Base-by-base conservation (phyloP, 2,329 filamentous ascomycete genomes). In the Pezicula carpinea region DNA sequence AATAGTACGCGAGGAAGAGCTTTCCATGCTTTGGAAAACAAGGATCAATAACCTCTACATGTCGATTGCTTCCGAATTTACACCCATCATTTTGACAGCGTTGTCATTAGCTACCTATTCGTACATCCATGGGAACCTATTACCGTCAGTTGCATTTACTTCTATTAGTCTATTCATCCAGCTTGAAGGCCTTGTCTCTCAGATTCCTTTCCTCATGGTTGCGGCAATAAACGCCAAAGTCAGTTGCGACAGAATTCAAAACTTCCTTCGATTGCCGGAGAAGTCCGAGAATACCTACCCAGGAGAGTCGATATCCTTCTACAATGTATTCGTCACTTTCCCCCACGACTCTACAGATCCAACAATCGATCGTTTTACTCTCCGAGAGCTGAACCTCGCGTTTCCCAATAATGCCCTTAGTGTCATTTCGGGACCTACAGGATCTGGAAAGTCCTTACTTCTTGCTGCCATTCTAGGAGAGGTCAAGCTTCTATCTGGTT, bases 141-240 rank as follows among this genome's bases (percentile, higher is more conserved):
- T 76, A 1, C 82, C 87, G 0, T 89, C 86, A 0, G 75, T 89
- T 14, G 87, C 87, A 2, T 92, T 92, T 54, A 87, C 88, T 29
- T 83, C 84, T 33, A 79, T 90, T 21, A 79, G 82, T 11, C 73
- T 90, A 36, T 88, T 92, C 64, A 80, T 79, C 49, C 74, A 79
- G 4, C 71, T 92, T 22, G 87, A 92, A 61, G 72, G 82, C 19
- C 80, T 83, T 0, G 66, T 91, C 2, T 82, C 81, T 0, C 70
- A 85, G 40, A 67, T 92, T 11, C 87, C 87, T 0, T 85, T 88
- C 58, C 68, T 89, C 33, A 80, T 84, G 0, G 82, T 84, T 0
- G 76, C 82, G 48, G 72, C 76, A 1, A 69, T 90, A 18, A 86
- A 92, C 54, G 83, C 85, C 1, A 79, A 81, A 64, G 76, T 90